Percentiles rank a stretch among this genome's conserved stretches.
Evolutionary conservation across 2,329 filamentous ascomycete genomes (phyloP).

Genomic region (Phoma sp.): DNA sequence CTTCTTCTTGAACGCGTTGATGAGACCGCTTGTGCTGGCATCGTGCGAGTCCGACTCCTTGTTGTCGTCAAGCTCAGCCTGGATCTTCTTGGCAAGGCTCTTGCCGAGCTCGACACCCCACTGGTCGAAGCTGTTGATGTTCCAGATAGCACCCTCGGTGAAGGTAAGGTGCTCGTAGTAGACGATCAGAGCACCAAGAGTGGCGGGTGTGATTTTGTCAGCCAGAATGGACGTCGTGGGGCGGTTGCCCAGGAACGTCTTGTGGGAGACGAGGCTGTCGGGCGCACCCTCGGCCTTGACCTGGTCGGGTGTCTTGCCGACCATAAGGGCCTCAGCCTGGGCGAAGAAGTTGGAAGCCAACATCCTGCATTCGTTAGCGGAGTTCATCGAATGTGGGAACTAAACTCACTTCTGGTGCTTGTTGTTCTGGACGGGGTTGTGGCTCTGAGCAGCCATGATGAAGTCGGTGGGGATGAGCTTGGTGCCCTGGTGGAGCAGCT

Average conservation of each 20-base stretch:
- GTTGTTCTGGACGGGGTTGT: constrained; percentile 92
- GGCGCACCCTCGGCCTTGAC: constrained; percentile 77
- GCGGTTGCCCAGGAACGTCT: constrained; percentile 97
- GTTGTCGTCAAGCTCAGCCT: constrained; percentile 78
- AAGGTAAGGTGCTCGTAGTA: constrained; percentile 99
- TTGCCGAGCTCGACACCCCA: constrained; percentile 99
- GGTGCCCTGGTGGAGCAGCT: constrained; percentile 97
- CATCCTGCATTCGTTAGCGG: constrained; percentile 62
- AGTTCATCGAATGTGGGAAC: neutral
- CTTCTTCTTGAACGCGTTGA: constrained; percentile 90
- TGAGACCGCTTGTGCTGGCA: constrained; percentile 83
- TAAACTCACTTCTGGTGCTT: constrained; percentile 78
- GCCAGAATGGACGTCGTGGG: constrained; percentile 95
- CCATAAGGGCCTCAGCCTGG: constrained; percentile 88
- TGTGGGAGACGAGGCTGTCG: constrained; percentile 87
- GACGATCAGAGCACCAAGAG: constrained; percentile 92
- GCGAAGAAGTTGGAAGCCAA: constrained; percentile 91
- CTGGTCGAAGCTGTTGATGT: constrained; percentile 99
- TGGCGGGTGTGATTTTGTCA: constrained; percentile 90
- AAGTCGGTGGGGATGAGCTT: constrained; percentile 99
- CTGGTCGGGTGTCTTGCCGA: constrained; percentile 83
- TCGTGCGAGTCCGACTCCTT: constrained; percentile 79
- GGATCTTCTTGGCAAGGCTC: constrained; percentile 77
- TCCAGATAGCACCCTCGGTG: constrained; percentile 96
- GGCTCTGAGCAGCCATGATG: constrained; percentile 92